Percentiles rank a stretch among this genome's conserved stretches.
phyloP scores from a whole-genome alignment of 2,329 filamentous ascomycete species.

The Allantophomopsis cytisporea region DNA sequence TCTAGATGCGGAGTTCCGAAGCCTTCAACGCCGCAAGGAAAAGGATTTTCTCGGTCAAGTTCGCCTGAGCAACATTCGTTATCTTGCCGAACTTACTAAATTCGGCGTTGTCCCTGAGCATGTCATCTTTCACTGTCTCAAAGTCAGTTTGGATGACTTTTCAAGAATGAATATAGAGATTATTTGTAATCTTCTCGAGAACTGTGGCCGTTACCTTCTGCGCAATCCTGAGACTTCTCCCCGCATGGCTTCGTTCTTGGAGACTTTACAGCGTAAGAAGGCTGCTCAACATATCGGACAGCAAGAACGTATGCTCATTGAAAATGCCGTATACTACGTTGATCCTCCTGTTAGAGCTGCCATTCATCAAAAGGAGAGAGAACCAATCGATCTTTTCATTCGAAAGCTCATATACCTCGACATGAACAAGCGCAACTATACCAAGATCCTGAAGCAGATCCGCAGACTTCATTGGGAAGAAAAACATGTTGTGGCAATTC shows the following conservation, averaged over 20 bases:
- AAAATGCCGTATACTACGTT: slow-evolving; percentile 96
- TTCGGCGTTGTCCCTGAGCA: slow-evolving; percentile 97
- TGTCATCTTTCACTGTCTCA: slow-evolving; percentile 96
- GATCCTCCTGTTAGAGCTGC: slow-evolving; percentile 88
- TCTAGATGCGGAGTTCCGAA: slow-evolving; percentile 92
- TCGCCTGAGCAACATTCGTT: slow-evolving; percentile 88
- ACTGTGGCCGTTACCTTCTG: slow-evolving; percentile 87
- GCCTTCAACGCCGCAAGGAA: slow-evolving; percentile 88
- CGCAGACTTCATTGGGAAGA: slow-evolving; percentile 97
- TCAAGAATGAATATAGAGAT: slow-evolving; percentile 99
- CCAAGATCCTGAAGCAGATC: slow-evolving; percentile 87
- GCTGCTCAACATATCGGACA: slow-evolving; percentile 88
- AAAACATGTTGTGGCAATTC: slow-evolving; percentile 43
- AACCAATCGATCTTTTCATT: slow-evolving; percentile 83
- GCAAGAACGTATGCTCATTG: slow-evolving; percentile 94
- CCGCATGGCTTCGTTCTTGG: slow-evolving; percentile 85
- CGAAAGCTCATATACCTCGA: slow-evolving; percentile 88
- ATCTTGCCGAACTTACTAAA: slow-evolving; percentile 92
- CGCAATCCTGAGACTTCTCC: slow-evolving; percentile 87
- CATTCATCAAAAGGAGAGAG: slow-evolving; percentile 92
- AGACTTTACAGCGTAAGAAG: slow-evolving; percentile 93
- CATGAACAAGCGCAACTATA: slow-evolving; percentile 86
- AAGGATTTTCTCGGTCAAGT: slow-evolving; percentile 96
- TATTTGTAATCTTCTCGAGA: slow-evolving; percentile 89
- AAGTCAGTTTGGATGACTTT: slow-evolving; percentile 94